Conservation (phyloP, 164 flowering plant species). For the Kingdonia uniflora region DNA sequence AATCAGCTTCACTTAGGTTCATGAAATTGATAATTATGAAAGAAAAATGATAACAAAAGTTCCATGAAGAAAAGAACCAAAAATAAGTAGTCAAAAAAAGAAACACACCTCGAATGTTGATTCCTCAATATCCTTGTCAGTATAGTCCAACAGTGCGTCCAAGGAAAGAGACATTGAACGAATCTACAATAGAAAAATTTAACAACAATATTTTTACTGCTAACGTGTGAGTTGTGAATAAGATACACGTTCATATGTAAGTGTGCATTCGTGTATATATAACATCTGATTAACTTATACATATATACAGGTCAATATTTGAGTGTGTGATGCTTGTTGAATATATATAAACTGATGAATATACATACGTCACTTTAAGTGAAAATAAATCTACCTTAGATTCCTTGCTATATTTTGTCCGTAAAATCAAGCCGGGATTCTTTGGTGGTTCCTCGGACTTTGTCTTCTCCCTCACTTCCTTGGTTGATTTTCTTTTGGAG, state of each 20-base stretch:
- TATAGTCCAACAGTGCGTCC: slow-evolving; percentile 91
- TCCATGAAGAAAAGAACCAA: background rate
- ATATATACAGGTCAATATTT: too few species aligned
- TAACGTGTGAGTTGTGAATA: too few species aligned
- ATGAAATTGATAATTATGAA: background rate
- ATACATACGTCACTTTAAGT: too few species aligned
- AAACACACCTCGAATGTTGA: slow-evolving; percentile 81
- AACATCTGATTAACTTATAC: too few species aligned
- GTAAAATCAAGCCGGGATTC: slow-evolving; percentile 71
- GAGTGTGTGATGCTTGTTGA: too few species aligned
- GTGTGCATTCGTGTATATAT: too few species aligned
- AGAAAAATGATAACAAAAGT: slow-evolving; percentile 3
- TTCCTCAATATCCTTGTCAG: slow-evolving; percentile 84
- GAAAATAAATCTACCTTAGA: slow-evolving; percentile 47
- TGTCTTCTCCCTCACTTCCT: slow-evolving; percentile 50
- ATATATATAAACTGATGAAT: too few species aligned
- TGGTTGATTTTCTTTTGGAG: slow-evolving; percentile 30
- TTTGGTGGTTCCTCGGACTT: slow-evolving; percentile 70
- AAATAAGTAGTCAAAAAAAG: background rate
- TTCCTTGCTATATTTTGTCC: slow-evolving; percentile 54
- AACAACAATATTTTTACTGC: too few species aligned
- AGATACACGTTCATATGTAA: too few species aligned
- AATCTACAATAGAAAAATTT: slow-evolving; percentile 31
- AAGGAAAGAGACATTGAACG: slow-evolving; percentile 76
- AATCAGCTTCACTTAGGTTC: background rate